Conservation (phyloP, 192 early-diverging fungal genomes). For the Physocladia obscura region DNA sequence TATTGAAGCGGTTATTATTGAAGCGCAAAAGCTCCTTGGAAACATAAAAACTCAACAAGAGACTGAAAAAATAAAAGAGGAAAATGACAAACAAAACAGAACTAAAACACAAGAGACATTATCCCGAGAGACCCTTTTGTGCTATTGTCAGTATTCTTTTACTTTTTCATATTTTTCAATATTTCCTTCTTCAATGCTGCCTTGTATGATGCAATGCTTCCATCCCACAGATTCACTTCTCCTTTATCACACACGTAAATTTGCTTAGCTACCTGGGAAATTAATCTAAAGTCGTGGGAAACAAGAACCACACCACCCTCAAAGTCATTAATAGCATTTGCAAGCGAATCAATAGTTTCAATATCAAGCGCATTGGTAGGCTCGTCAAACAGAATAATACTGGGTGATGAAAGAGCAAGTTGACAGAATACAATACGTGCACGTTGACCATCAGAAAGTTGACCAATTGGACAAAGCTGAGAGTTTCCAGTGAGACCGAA, state of each 20-base stretch:
- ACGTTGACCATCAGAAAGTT: slow-evolving; percentile 92
- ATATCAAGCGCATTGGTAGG: slow-evolving; percentile 94
- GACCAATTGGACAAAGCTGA: slow-evolving; percentile 86
- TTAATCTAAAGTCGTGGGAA: slow-evolving; percentile 98
- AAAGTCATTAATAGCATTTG: slow-evolving; percentile 92
- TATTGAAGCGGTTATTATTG: too few relatives aligned
- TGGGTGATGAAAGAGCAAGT: slow-evolving; percentile 81
- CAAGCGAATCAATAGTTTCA: slow-evolving; percentile 89
- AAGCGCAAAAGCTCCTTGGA: too few relatives aligned
- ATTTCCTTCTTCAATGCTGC: slow-evolving; percentile 76
- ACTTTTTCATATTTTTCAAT: not conserved
- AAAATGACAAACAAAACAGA: too few relatives aligned
- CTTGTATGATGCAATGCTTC: slow-evolving; percentile 90
- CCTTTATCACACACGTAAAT: slow-evolving; percentile 92
- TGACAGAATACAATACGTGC: slow-evolving; percentile 96
- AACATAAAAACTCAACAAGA: too few relatives aligned
- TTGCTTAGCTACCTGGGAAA: slow-evolving; percentile 90
- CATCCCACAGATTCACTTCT: slow-evolving; percentile 71
- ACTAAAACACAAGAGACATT: too few relatives aligned
- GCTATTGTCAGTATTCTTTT: too few relatives aligned
- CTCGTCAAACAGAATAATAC: slow-evolving; percentile 97
- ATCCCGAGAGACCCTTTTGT: too few relatives aligned
- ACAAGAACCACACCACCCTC: slow-evolving; percentile 96
- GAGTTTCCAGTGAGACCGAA: slow-evolving; percentile 92
- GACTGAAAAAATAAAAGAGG: too few relatives aligned